Percentiles rank a stretch among this genome's conserved stretches.
phyloP scores from a whole-genome alignment of 164 flowering plant genomes.

The Cinnamomum chago region DNA sequence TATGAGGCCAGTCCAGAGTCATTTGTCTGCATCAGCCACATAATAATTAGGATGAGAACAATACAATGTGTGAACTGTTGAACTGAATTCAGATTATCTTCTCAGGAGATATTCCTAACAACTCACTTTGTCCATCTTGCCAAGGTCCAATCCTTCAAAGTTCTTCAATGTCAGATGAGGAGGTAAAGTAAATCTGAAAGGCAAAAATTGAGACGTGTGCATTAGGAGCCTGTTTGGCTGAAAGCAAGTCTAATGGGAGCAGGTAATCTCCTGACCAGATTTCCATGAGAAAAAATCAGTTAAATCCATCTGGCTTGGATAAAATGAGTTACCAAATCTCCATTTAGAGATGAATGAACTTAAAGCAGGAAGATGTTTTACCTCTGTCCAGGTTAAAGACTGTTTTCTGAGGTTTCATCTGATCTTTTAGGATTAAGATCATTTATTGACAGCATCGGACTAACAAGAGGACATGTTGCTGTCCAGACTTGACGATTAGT shows the following conservation, averaged over 20 bases:
- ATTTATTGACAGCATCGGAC: no score
- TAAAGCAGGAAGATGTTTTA: no score
- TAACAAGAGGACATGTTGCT: no score
- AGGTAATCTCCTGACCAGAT: not conserved
- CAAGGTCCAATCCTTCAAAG: conserved; percentile 53
- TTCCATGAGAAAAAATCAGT: not conserved
- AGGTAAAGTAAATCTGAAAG: conserved; percentile 64
- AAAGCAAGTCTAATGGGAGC: not conserved
- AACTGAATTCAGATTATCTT: not conserved
- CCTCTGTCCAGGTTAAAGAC: no score
- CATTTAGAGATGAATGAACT: no score
- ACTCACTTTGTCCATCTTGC: conserved; percentile 58
- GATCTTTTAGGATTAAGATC: no score
- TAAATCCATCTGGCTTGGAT: no score
- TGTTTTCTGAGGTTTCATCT: no score
- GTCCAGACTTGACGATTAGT: no score
- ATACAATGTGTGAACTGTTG: not conserved
- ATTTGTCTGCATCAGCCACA: conserved; percentile 33
- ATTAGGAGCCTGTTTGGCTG: not conserved
- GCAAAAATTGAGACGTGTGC: not conserved
- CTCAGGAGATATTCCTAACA: not conserved
- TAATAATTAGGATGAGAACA: not conserved
- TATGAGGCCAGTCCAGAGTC: conserved; percentile 81
- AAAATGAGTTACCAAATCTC: no score
- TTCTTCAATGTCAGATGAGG: conserved; percentile 54